A percentile compares a stretch with the other conserved stretches of the same genome.
Evolutionary conservation across 2,329 filamentous ascomycete genomes (phyloP).

Genomic region (Stromatinia cepivora): DNA sequence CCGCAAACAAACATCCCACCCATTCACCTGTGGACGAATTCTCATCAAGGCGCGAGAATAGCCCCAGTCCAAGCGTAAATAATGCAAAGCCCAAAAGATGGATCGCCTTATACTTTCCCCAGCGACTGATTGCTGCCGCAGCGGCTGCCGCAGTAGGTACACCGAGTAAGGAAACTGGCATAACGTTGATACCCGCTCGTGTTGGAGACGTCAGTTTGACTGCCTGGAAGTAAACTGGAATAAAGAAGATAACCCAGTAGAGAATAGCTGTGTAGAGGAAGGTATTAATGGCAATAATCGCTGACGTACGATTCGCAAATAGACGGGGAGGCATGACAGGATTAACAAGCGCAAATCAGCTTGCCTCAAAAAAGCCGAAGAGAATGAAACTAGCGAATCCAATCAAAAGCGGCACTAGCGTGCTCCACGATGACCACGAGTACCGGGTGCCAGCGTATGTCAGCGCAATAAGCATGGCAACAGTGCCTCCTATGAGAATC

Average conservation of each 20-base stretch:
- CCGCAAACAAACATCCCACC: not conserved
- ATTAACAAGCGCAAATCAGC: too few species aligned
- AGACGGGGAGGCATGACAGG: constrained; percentile 23
- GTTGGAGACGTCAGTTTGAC: constrained; percentile 42
- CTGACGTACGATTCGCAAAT: constrained; percentile 20
- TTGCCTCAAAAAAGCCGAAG: constrained; percentile 27
- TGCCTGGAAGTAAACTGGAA: constrained; percentile 52
- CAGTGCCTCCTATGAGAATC: constrained; percentile 45
- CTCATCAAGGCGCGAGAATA: not conserved
- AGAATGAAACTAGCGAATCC: constrained; percentile 39
- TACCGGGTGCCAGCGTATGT: constrained; percentile 39
- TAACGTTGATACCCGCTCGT: constrained; percentile 38
- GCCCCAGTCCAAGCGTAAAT: not conserved
- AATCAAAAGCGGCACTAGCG: constrained; percentile 42
- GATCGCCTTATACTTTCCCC: not conserved
- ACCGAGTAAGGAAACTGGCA: not conserved
- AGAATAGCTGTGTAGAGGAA: constrained; percentile 44
- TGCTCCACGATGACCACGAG: constrained; percentile 23
- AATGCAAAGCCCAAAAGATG: not conserved
- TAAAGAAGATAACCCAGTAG: constrained; percentile 45
- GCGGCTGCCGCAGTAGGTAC: not conserved
- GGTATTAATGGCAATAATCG: constrained; percentile 38
- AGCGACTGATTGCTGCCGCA: not conserved
- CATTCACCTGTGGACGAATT: not conserved
- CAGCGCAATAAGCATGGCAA: constrained; percentile 46